Evolutionary conservation across 139 green algal species (phyloP).

Genomic region (Micractinium sp.): DNA sequence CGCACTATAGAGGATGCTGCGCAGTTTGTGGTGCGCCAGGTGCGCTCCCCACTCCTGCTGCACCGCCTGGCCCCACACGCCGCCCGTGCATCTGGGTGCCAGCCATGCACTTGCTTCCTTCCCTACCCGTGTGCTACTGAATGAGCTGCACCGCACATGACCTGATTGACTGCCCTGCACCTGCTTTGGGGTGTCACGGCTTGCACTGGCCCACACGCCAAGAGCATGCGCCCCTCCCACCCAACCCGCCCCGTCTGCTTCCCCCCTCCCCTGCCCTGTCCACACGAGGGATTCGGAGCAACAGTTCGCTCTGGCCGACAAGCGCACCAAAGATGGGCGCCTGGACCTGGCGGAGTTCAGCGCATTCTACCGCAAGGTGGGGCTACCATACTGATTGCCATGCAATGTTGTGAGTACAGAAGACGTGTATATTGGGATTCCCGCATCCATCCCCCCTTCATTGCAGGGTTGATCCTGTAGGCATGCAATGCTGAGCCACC

Average conservation of each 20-base stretch:
- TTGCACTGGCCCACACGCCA: too few relatives aligned
- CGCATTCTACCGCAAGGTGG: conserved; percentile 42
- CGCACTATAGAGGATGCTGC: not conserved
- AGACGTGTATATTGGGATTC: too few relatives aligned
- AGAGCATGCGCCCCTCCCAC: too few relatives aligned
- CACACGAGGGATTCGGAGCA: not conserved
- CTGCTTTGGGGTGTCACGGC: not conserved
- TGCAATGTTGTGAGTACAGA: too few relatives aligned
- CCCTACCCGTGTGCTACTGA: too few relatives aligned
- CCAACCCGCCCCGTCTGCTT: not conserved
- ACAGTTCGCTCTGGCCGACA: conserved; percentile 51
- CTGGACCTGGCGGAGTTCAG: conserved; percentile 53
- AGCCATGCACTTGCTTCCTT: too few relatives aligned
- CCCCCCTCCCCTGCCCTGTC: not conserved
- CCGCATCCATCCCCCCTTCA: not conserved
- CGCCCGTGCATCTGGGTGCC: too few relatives aligned
- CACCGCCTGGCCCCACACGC: too few relatives aligned
- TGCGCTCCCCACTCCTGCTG: too few relatives aligned
- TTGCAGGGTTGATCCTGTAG: not conserved
- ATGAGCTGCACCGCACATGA: too few relatives aligned
- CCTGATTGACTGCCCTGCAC: not conserved
- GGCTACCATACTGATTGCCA: too few relatives aligned
- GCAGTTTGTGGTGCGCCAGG: not conserved
- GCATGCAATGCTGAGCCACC: not conserved
- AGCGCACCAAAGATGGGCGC: conserved; percentile 20